A percentile compares a stretch with the other conserved stretches of the same genome.
Conservation (phyloP, 2,329 filamentous ascomycete genomes). For the Basipetospora sp. region DNA sequence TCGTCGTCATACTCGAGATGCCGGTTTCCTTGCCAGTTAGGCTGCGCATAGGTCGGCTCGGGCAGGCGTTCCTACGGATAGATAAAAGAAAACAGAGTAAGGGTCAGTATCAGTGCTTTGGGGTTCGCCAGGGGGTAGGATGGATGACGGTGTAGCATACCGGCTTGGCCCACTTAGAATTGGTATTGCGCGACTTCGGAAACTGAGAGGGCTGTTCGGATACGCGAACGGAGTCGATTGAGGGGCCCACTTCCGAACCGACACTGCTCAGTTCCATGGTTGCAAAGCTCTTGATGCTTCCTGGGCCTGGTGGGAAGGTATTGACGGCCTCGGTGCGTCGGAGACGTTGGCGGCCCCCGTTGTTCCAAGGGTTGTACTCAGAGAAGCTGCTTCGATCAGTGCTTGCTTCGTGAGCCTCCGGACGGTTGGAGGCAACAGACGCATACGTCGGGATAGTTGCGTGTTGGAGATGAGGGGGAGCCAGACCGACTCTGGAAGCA, state of each 20-base stretch:
- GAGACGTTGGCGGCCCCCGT: background rate
- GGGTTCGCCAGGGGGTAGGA: too few species aligned
- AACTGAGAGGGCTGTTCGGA: too few species aligned
- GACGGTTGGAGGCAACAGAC: too few species aligned
- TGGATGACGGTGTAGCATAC: background rate
- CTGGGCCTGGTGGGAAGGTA: background rate
- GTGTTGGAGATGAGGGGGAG: background rate
- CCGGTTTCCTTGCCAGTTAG: background rate
- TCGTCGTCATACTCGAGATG: slow-evolving; percentile 1
- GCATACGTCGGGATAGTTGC: background rate
- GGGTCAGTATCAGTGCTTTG: too few species aligned
- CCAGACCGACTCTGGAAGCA: too few species aligned
- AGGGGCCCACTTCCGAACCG: too few species aligned
- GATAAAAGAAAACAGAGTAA: too few species aligned
- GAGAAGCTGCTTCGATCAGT: background rate
- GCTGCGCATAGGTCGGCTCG: too few species aligned
- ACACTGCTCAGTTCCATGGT: background rate
- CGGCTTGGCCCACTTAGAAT: slow-evolving; percentile 2
- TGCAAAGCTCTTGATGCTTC: background rate
- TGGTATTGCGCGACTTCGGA: background rate
- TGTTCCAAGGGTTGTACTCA: slow-evolving; percentile 1
- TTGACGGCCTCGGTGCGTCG: too few species aligned
- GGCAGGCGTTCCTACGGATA: too few species aligned
- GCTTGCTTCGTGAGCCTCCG: background rate
- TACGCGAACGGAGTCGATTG: too few species aligned